These are phyloP conservation scores for Ocimum tenuiflorum DNA, from an alignment of 257 asterid genomes.

Conservation along the genomic window DNA sequence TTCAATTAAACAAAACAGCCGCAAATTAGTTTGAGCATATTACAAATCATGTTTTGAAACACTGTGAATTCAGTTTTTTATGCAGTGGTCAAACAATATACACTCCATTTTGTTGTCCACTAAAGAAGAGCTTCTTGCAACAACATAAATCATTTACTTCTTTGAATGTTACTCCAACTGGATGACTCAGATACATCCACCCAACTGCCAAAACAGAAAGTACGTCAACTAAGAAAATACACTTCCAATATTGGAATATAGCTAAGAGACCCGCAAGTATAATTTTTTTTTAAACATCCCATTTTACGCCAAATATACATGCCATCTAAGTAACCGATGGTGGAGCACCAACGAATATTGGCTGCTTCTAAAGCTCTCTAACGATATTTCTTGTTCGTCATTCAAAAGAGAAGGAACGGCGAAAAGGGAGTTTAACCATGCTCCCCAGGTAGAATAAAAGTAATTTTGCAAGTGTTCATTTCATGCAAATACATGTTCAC, in stretches of 20 bases:
- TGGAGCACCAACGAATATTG: too few relatives aligned
- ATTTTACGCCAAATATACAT: too few relatives aligned
- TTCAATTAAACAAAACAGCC: not conserved
- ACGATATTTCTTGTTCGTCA: too few relatives aligned
- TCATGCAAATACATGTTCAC: not conserved
- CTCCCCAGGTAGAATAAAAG: not conserved
- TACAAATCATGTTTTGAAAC: not conserved
- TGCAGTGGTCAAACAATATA: constrained; percentile 2
- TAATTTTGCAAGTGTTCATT: not conserved
- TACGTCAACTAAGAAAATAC: not conserved
- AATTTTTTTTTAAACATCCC: too few relatives aligned
- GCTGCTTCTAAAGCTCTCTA: too few relatives aligned
- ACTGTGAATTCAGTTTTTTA: not conserved
- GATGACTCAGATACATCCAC: constrained; percentile 59
- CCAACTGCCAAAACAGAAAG: constrained; percentile 55
- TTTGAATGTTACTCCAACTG: constrained; percentile 10
- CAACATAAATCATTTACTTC: constrained; percentile 1
- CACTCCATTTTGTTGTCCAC: constrained; percentile 15
- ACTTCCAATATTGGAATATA: not conserved
- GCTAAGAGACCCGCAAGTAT: not conserved
- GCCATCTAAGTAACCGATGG: too few relatives aligned
- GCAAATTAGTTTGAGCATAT: not conserved
- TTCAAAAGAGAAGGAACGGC: too few relatives aligned
- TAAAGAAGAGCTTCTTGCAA: constrained; percentile 1
- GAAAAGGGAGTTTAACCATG: too few relatives aligned